Conservation (phyloP, 805 yeast species). For the Myxozyma lipomycoides region DNA sequence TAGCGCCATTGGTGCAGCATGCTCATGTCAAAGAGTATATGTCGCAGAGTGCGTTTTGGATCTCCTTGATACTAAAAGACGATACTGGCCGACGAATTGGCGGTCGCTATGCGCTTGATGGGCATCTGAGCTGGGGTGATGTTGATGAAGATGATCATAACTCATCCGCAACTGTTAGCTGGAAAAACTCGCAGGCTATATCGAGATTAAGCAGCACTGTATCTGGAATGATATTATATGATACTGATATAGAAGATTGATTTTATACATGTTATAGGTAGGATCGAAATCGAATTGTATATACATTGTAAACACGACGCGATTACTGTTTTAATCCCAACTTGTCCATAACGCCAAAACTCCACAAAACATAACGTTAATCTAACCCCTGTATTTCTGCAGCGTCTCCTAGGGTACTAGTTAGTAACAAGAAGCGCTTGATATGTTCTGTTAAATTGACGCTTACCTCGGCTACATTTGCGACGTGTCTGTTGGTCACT, state of each 20-base stretch:
- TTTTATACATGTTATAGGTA: background rate
- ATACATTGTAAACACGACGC: background rate
- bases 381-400: slow-evolving; percentile 12
- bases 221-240: background rate
- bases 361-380: background rate
- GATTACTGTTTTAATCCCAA: background rate
- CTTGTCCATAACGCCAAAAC: background rate
- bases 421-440: background rate
- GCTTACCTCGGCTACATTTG: slow-evolving; percentile 13
- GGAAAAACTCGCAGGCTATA: background rate
- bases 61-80: slow-evolving; percentile 8
- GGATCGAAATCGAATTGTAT: background rate
- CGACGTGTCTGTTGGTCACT: slow-evolving; percentile 17
- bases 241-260: slow-evolving; percentile 1
- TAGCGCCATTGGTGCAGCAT: background rate
- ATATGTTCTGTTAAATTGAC: background rate
- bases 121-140: background rate
- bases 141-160: background rate
- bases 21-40: slow-evolving; percentile 6
- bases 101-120: slow-evolving; percentile 15
- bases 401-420: too few relatives aligned
- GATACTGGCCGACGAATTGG: slow-evolving; percentile 12
- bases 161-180: background rate
- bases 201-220: background rate
- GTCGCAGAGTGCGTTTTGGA: slow-evolving; percentile 13